Evolutionary conservation across 805 yeast species (phyloP).

Genomic region (Vanderwaltozyma tropicalis): DNA sequence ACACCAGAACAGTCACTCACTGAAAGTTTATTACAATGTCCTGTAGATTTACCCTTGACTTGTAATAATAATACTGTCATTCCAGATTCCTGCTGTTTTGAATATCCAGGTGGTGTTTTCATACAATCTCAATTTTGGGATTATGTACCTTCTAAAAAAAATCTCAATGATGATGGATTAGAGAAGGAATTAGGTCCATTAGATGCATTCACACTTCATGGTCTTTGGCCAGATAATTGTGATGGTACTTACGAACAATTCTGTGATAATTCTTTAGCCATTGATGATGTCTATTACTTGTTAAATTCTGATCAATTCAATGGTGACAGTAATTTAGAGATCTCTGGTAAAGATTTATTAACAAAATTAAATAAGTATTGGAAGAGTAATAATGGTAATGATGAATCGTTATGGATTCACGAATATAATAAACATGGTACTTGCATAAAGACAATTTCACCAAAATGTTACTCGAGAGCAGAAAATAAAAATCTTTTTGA

Average conservation of each 20-base stretch:
- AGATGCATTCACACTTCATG: constrained; percentile 70
- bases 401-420: constrained; percentile 71
- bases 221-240: constrained; percentile 85
- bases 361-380: constrained; percentile 50
- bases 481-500: constrained; percentile 1
- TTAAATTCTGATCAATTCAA: constrained; percentile 27
- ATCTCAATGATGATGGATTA: constrained; percentile 15
- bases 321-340: constrained; percentile 15
- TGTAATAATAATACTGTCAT: constrained; percentile 48
- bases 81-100: constrained; percentile 70
- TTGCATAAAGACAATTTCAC: constrained; percentile 71
- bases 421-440: constrained; percentile 94
- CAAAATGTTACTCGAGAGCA: constrained; percentile 47
- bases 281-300: constrained; percentile 39
- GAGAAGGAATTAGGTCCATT: constrained; percentile 45
- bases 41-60: constrained; percentile 47
- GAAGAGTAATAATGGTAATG: constrained; percentile 65
- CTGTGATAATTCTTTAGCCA: constrained; percentile 54
- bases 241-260: constrained; percentile 72
- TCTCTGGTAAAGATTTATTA: constrained; percentile 43
- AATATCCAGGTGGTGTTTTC: constrained; percentile 74
- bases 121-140: constrained; percentile 93
- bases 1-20: no score
- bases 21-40: constrained; percentile 31
- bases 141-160: constrained; percentile 45